Percentiles rank a stretch among this genome's conserved stretches.
phyloP scores from a whole-genome alignment of 352 stramenopile genomes.

The Pythium utonaiense region DNA sequence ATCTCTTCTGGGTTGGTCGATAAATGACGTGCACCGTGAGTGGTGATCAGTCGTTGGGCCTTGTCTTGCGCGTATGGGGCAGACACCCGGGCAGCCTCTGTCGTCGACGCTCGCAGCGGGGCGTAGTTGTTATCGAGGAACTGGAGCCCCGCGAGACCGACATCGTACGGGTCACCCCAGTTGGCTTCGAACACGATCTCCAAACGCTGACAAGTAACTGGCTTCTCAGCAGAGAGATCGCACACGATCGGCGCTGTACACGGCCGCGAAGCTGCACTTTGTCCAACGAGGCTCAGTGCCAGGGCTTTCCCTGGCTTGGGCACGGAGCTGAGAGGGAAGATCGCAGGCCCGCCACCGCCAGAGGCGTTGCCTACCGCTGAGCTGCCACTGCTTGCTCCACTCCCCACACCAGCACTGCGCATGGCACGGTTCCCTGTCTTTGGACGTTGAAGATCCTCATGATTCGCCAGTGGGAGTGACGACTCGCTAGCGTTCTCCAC shows the following conservation, averaged over 20 bases:
- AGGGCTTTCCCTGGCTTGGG: constrained; percentile 32
- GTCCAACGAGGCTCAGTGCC: constrained; percentile 11
- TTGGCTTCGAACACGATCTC: constrained; percentile 60
- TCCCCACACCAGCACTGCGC: constrained; percentile 19
- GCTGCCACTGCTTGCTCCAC: not conserved
- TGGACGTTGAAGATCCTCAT: constrained; percentile 32
- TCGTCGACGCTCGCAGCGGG: constrained; percentile 28
- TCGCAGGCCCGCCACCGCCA: not conserved
- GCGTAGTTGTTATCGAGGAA: constrained; percentile 58
- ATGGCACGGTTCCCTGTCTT: constrained; percentile 49
- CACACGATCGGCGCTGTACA: constrained; percentile 61
- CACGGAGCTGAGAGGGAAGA: constrained; percentile 37
- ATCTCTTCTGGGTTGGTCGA: constrained; percentile 50
- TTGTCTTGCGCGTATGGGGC: constrained; percentile 32
- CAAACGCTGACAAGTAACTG: constrained; percentile 44
- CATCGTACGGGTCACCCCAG: constrained; percentile 69
- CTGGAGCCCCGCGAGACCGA: constrained; percentile 54
- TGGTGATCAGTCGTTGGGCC: constrained; percentile 37
- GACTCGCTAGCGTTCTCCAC: not conserved
- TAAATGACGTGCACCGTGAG: constrained; percentile 42
- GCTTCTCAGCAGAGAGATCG: constrained; percentile 37
- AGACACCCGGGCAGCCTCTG: constrained; percentile 28
- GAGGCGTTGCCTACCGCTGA: not conserved
- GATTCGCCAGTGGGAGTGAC: not conserved
- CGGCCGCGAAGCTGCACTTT: constrained; percentile 26